Percentiles rank a stretch among this genome's conserved stretches.
phyloP scores from a whole-genome alignment of 2,329 filamentous ascomycete genomes.

The Botrytis byssoidea region DNA sequence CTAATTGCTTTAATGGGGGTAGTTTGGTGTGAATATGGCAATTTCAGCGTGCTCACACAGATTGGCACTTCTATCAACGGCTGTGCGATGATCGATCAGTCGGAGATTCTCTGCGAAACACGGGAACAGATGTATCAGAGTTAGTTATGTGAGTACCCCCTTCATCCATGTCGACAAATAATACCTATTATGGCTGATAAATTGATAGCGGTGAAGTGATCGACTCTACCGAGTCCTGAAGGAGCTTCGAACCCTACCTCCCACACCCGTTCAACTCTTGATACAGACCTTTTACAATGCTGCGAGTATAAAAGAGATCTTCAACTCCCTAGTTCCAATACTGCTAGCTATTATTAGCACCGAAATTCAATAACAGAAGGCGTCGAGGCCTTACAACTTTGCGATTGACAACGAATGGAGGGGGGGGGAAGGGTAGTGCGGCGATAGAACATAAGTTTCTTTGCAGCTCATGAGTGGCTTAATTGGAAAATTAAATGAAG shows the following conservation, averaged over 20 bases:
- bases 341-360: neutral
- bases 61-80: neutral
- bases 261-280: neutral
- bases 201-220: neutral
- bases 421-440: too few relatives aligned
- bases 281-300: neutral
- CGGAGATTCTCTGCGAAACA: neutral
- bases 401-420: neutral
- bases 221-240: neutral
- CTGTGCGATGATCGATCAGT: neutral
- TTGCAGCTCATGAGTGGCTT: neutral
- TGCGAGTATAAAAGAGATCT: too few relatives aligned
- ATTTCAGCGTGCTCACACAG: neutral
- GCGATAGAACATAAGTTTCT: neutral
- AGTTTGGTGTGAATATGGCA: neutral
- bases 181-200: neutral
- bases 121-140: neutral
- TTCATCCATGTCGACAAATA: too few relatives aligned
- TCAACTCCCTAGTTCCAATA: accelerated
- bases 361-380: neutral
- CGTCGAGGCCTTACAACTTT: neutral
- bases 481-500: neutral
- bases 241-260: neutral
- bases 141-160: neutral
- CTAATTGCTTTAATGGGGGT: neutral